These are phyloP conservation scores for Logfia minima DNA, from an alignment of 129 eudicot genomes.

Conservation along the genomic window DNA sequence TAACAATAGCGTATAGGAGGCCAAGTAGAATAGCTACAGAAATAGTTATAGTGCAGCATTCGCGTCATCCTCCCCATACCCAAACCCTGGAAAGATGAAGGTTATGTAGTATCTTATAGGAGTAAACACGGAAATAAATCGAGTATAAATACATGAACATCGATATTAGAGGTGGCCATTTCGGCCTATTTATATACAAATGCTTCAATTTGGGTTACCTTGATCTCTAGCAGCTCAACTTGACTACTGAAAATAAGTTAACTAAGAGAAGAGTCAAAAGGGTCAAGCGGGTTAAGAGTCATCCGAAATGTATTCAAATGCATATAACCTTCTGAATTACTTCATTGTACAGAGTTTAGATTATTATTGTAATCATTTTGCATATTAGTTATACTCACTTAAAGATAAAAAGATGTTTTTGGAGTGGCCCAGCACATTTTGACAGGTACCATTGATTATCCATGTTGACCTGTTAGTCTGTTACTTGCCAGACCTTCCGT, in stretches of 20 bases:
- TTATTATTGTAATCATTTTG: neutral
- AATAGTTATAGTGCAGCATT: neutral
- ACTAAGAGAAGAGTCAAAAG: neutral
- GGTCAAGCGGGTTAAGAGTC: neutral
- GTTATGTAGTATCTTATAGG: neutral
- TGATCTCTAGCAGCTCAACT: neutral
- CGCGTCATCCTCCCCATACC: slow-evolving; percentile 10
- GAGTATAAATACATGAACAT: slow-evolving; percentile 2
- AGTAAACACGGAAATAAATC: neutral
- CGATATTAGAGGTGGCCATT: neutral
- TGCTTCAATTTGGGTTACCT: neutral
- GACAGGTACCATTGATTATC: neutral
- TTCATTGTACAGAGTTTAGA: neutral
- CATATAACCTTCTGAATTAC: neutral
- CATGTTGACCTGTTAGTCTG: neutral
- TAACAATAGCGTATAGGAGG: neutral
- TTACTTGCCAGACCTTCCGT: neutral
- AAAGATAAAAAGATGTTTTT: neutral
- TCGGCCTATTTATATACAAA: neutral
- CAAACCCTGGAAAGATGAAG: neutral
- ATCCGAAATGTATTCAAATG: neutral
- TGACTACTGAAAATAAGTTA: neutral
- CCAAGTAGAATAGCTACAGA: neutral
- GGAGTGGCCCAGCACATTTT: neutral
- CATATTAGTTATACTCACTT: neutral